These are phyloP conservation scores for Lipomyces japonicus DNA, from an alignment of 805 yeast genomes.

Conservation along the genomic window DNA sequence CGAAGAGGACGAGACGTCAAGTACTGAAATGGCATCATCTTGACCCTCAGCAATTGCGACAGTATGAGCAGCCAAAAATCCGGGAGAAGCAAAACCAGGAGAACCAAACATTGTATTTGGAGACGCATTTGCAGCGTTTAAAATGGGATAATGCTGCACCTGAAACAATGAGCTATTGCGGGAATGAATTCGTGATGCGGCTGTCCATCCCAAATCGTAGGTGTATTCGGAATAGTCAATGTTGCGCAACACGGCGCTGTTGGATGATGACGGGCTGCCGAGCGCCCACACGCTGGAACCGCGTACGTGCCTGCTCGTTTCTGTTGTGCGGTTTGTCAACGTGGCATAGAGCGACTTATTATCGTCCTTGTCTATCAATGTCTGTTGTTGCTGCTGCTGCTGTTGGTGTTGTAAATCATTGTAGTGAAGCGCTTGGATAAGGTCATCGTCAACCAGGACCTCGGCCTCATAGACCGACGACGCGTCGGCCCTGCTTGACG, in stretches of 20 bases:
- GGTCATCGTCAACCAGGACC: conserved; percentile 15
- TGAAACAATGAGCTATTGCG: conserved; percentile 20
- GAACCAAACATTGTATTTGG: conserved; percentile 4
- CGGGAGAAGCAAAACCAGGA: conserved; percentile 23
- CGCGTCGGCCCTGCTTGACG: conserved; percentile 15
- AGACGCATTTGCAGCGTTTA: neutral
- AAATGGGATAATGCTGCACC: neutral
- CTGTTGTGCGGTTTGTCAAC: conserved; percentile 6
- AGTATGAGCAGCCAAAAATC: conserved; percentile 13
- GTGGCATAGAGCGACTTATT: conserved; percentile 10
- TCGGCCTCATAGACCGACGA: conserved; percentile 28
- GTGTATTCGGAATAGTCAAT: conserved; percentile 28
- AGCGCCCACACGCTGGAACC: neutral
- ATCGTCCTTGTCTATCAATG: conserved; percentile 22
- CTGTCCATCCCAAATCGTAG: conserved; percentile 28
- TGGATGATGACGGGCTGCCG: conserved; percentile 11
- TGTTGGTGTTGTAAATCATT: conserved; percentile 8
- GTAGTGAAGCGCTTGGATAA: conserved; percentile 3
- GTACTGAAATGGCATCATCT: neutral
- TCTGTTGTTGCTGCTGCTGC: too few species aligned
- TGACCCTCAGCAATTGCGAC: neutral
- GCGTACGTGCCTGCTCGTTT: neutral
- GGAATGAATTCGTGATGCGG: conserved; percentile 27
- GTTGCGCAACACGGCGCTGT: conserved; percentile 2
- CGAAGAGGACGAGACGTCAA: neutral